Percentiles rank a stretch among this genome's conserved stretches.
Evolutionary conservation across 106 monocot species (phyloP).

Genomic region (Gastrodia elata): DNA sequence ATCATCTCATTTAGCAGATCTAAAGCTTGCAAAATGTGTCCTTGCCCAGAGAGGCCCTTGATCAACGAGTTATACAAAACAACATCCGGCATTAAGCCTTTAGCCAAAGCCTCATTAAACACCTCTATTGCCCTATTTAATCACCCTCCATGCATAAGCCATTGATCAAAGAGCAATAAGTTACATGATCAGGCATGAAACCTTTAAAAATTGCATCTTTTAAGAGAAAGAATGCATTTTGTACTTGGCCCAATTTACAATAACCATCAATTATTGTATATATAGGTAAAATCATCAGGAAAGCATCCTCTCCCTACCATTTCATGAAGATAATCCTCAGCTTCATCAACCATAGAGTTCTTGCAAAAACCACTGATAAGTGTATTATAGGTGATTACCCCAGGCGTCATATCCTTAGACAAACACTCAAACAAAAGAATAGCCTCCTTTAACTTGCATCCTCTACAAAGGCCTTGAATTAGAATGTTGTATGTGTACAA

Average conservation of each 20-base stretch:
- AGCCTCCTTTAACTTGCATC: slow-evolving; percentile 38
- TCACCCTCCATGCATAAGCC: slow-evolving; percentile 79
- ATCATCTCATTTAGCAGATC: slow-evolving; percentile 68
- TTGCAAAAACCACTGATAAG: slow-evolving; percentile 70
- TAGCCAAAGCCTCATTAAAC: slow-evolving; percentile 51
- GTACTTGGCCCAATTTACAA: slow-evolving; percentile 53
- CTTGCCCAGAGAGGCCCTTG: slow-evolving; percentile 60
- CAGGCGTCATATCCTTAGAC: slow-evolving; percentile 39
- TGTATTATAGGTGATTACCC: slow-evolving; percentile 82
- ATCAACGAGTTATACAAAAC: slow-evolving; percentile 72
- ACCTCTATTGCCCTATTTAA: slow-evolving; percentile 52
- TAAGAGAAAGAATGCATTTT: slow-evolving; percentile 44
- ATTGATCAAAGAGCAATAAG: slow-evolving; percentile 79
- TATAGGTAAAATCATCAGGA: slow-evolving; percentile 89
- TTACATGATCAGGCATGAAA: slow-evolving; percentile 72
- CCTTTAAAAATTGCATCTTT: slow-evolving; percentile 83
- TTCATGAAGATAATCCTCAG: slow-evolving; percentile 50
- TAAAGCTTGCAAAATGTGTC: slow-evolving; percentile 68
- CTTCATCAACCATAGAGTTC: slow-evolving; percentile 48
- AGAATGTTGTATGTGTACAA: slow-evolving; percentile 69
- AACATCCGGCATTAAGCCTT: slow-evolving; percentile 39
- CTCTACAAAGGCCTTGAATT: slow-evolving; percentile 73
- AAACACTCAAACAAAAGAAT: slow-evolving; percentile 39
- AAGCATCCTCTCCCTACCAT: slow-evolving; percentile 62
- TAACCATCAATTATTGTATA: slow-evolving; percentile 85